phyloP scores from a whole-genome alignment of 1,139 yeast species.

The Pichia sorboxylosa region DNA sequence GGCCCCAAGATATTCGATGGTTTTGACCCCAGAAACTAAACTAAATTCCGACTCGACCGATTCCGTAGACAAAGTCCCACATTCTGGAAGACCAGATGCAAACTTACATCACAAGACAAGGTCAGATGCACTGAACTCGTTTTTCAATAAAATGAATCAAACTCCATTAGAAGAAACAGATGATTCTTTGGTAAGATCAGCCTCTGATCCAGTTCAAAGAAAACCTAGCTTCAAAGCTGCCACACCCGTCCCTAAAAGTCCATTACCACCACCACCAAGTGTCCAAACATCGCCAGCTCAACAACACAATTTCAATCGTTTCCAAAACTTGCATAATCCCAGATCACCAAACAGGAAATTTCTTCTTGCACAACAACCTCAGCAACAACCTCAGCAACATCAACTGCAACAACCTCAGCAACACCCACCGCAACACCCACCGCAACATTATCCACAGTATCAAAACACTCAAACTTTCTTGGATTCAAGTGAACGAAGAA shows the following conservation, averaged over 20 bases:
- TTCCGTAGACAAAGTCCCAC: constrained; percentile 5
- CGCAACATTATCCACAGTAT: not conserved
- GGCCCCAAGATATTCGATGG: not conserved
- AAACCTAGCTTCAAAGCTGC: constrained; percentile 4
- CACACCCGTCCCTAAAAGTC: constrained; percentile 5
- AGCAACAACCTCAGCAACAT: constrained; percentile 2
- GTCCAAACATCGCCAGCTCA: too few relatives aligned
- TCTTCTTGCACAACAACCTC: too few relatives aligned
- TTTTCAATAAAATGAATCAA: too few relatives aligned
- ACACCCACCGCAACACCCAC: not conserved
- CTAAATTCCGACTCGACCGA: constrained; percentile 4
- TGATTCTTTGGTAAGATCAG: constrained; percentile 6
- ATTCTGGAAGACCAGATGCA: too few relatives aligned
- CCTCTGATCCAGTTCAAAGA: constrained; percentile 9
- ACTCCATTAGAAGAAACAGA: not conserved
- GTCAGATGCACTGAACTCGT: constrained; percentile 3
- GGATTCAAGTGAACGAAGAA: too few relatives aligned
- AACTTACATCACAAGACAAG: constrained; percentile 10
- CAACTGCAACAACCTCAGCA: constrained; percentile 1
- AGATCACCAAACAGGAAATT: too few relatives aligned
- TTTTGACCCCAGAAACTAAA: constrained; percentile 4
- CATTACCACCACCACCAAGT: constrained; percentile 6
- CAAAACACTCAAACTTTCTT: too few relatives aligned
- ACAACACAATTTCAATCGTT: too few relatives aligned
- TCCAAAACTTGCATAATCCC: too few relatives aligned